Evolutionary conservation across 2,329 filamentous ascomycete species (phyloP).

Genomic region (Epichloe scottii): DNA sequence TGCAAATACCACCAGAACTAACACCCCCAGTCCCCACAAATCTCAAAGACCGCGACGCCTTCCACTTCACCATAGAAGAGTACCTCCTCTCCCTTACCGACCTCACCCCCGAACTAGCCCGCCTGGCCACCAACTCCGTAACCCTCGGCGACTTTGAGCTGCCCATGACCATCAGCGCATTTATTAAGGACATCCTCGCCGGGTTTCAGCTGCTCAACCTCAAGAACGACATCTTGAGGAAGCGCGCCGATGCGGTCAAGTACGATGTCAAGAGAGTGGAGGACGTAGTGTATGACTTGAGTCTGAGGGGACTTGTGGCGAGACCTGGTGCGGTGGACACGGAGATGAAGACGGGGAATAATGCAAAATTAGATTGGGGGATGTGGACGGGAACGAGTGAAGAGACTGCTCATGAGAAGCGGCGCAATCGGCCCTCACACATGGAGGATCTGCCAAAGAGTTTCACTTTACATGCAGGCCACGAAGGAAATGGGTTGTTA

Average conservation of each 20-base stretch:
- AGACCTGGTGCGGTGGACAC: constrained; percentile 24
- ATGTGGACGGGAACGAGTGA: constrained; percentile 6
- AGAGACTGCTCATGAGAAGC: too few species aligned
- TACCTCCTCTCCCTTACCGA: constrained; percentile 82
- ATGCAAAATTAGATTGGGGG: constrained; percentile 3
- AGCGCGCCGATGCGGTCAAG: constrained; percentile 86
- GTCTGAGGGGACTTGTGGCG: constrained; percentile 68
- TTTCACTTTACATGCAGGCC: too few species aligned
- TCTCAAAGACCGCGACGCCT: constrained; percentile 75
- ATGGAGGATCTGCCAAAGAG: too few species aligned
- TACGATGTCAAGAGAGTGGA: constrained; percentile 97
- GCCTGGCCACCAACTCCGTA: constrained; percentile 87
- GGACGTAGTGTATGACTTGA: constrained; percentile 94
- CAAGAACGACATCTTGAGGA: constrained; percentile 86
- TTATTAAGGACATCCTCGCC: constrained; percentile 89
- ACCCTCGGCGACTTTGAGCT: constrained; percentile 74
- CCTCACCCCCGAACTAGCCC: constrained; percentile 79
- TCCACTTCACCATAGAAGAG: constrained; percentile 95
- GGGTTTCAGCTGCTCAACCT: constrained; percentile 96
- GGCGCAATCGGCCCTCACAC: too few species aligned
- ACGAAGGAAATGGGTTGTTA: neutral
- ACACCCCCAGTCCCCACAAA: constrained; percentile 64
- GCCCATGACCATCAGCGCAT: constrained; percentile 76
- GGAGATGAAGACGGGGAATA: constrained; percentile 23
- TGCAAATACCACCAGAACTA: neutral